These are phyloP conservation scores for Brasenia schreberi DNA, from an alignment of 164 flowering plant species.

Conservation along the genomic window DNA sequence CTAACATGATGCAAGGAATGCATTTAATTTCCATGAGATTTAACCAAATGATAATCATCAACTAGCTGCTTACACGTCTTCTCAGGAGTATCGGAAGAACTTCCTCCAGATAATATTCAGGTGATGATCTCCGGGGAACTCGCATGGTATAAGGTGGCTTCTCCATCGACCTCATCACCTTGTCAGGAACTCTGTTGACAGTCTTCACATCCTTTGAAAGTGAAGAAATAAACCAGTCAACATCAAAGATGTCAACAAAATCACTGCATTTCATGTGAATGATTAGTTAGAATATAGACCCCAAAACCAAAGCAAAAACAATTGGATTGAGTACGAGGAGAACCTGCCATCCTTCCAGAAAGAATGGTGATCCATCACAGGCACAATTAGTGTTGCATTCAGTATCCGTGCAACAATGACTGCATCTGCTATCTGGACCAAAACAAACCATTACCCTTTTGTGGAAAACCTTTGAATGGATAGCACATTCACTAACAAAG, in stretches of 20 bases:
- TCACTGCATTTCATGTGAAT: slow-evolving; percentile 51
- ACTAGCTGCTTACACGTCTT: slow-evolving; percentile 55
- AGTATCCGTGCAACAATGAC: slow-evolving; percentile 93
- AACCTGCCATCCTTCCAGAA: slow-evolving; percentile 98
- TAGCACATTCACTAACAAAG: no score
- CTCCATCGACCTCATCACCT: slow-evolving; percentile 80
- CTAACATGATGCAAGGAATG: no score
- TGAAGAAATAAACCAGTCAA: slow-evolving; percentile 81
- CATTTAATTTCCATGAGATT: no score
- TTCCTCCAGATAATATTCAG: slow-evolving; percentile 82
- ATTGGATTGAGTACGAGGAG: background rate
- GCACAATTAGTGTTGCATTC: slow-evolving; percentile 91
- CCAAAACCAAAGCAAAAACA: no score
- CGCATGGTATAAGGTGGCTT: slow-evolving; percentile 98
- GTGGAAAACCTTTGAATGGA: no score
- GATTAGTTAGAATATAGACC: slow-evolving; percentile 1
- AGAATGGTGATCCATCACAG: slow-evolving; percentile 91
- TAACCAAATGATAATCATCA: no score
- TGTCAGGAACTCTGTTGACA: slow-evolving; percentile 75
- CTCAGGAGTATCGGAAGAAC: slow-evolving; percentile 86
- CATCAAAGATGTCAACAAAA: slow-evolving; percentile 76
- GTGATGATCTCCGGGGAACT: slow-evolving; percentile 86
- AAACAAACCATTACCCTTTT: background rate
- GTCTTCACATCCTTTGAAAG: slow-evolving; percentile 82
- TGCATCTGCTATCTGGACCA: slow-evolving; percentile 84